Percentiles rank a stretch among this genome's conserved stretches.
Evolutionary conservation across 2,329 filamentous ascomycete species (phyloP).

Genomic region (Hortaea werneckii): DNA sequence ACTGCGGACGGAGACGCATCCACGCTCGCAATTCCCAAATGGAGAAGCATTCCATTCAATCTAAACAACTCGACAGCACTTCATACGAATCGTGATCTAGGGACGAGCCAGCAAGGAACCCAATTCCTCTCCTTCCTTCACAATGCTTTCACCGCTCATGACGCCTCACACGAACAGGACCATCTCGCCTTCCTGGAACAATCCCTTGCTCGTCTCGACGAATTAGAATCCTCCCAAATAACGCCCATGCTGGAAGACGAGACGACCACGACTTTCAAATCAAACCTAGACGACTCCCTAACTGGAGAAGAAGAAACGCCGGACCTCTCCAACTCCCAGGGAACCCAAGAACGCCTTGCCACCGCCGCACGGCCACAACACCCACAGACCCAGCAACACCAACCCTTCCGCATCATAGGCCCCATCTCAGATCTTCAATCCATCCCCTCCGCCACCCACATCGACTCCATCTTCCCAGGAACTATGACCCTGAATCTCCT

Average conservation of each 20-base stretch:
- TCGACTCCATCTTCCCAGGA: constrained; percentile 61
- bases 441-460: constrained; percentile 56
- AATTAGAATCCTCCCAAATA: constrained; percentile 53
- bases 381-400: constrained; percentile 6
- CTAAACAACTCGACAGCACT: not conserved
- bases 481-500: constrained; percentile 75
- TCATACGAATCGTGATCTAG: not conserved
- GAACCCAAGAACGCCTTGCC: not conserved
- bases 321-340: not conserved
- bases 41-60: not conserved
- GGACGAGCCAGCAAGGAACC: constrained; percentile 3
- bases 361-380: not conserved
- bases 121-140: constrained; percentile 20
- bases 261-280: constrained; percentile 18
- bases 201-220: constrained; percentile 61
- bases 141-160: not conserved
- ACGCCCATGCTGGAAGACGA: constrained; percentile 10
- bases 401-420: constrained; percentile 28
- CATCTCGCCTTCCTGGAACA: constrained; percentile 63
- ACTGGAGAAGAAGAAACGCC: no score
- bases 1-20: not conserved
- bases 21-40: not conserved
- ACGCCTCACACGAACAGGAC: constrained; percentile 10
- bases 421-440: constrained; percentile 55
- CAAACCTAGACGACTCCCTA: constrained; percentile 9